Conservation (phyloP, 129 eudicot genomes). For the Pittosporum tobira region DNA sequence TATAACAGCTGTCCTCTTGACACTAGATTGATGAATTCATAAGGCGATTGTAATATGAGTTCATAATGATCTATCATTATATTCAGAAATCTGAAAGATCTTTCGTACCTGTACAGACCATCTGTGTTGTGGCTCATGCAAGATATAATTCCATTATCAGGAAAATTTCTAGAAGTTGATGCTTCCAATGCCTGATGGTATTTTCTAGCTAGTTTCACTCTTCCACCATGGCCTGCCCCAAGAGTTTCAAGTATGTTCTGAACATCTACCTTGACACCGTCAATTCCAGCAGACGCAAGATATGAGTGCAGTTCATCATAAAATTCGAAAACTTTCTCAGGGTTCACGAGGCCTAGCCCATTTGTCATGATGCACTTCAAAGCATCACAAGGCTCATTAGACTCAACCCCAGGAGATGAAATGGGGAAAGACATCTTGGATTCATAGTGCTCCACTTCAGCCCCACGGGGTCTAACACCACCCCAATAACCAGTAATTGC, state of each 20-base stretch:
- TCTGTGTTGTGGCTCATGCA: constrained; percentile 97
- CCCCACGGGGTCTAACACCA: constrained; percentile 68
- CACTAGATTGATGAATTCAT: constrained; percentile 29
- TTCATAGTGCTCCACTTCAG: constrained; percentile 64
- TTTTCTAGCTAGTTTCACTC: constrained; percentile 72
- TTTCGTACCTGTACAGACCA: constrained; percentile 68
- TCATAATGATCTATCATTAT: not conserved
- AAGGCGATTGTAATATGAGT: not conserved
- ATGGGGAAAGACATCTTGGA: constrained; percentile 59
- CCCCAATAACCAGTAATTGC: constrained; percentile 93
- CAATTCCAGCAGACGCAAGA: constrained; percentile 74
- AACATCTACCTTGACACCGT: constrained; percentile 90
- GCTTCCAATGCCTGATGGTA: constrained; percentile 88
- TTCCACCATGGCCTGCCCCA: constrained; percentile 88
- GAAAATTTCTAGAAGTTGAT: constrained; percentile 65
- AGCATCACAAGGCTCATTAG: constrained; percentile 47
- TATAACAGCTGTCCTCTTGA: constrained; percentile 63
- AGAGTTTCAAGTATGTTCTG: constrained; percentile 90
- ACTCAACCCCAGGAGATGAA: constrained; percentile 63
- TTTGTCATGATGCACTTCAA: constrained; percentile 47
- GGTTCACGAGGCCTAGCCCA: constrained; percentile 78
- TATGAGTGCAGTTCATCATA: constrained; percentile 78
- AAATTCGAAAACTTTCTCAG: constrained; percentile 66
- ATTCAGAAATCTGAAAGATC: not conserved
- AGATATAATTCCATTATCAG: constrained; percentile 77